Evolutionary conservation across 352 stramenopile species (phyloP), one percentile per base, ranked within the genome.

Genomic region (Phytophthora lateralis): DNA sequence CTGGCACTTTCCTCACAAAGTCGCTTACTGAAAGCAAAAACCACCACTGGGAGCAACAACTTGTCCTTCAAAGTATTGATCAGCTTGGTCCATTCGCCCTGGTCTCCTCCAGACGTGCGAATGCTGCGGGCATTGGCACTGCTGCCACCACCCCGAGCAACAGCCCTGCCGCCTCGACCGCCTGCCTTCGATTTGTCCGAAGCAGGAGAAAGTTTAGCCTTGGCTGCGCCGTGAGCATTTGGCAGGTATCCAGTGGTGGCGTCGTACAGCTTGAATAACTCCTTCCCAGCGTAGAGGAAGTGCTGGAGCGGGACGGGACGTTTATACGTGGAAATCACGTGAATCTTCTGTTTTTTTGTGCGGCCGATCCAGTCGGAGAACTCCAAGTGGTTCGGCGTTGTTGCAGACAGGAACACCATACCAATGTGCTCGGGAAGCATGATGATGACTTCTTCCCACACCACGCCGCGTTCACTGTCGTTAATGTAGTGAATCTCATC

Each of bases 311-410:
- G 98, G 24, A 99, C 96, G 2, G 97, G 97, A 4, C 97, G 91
- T 68, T 99, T 98, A 53, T 95, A 83, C 4, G 98, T 99, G 24
- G 89, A 95, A 56, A 99, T 98, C 3, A 99, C 97, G 73, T 99
- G 95, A 56, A 99, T 98, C 34, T 95, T 94, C 55, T 91, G 88
- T 50, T 93, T 89, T 75, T 99, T 99, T 0, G 94, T 99, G 24
- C 96, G 80, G 6, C 97, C 97, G 61, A 99, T 99, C 98, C 98
- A 99, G 63, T 99, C 97, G 12, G 90, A 98, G 60, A 99, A 99
- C 71, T 99, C 97, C 54, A 98, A 88, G 46, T 98, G 98, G 66
- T 99, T 99, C 12, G 97, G 97, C 34, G 96, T 99, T 12, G 98
- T 99, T 8, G 98, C 98, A 15, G 96, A 99, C 4, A 99, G 72